Conservation (phyloP, 208 protist species). For the Spongospora subterranea region DNA sequence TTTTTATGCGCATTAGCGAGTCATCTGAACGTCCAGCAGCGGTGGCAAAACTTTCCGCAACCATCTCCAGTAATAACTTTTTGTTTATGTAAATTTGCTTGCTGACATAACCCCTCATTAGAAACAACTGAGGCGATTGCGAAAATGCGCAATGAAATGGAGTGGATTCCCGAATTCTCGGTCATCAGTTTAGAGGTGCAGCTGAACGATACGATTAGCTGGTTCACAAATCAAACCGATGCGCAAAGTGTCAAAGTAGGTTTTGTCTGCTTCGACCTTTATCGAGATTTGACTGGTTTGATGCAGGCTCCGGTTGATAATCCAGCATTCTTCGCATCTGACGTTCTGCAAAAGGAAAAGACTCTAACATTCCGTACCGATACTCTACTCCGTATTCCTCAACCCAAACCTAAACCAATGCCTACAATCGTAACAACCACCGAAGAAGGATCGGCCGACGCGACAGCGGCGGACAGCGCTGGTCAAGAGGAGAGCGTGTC, state of each 20-base stretch:
- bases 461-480: background rate
- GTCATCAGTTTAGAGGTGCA: background rate
- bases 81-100: background rate
- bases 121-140: background rate
- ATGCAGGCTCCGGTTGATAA: background rate
- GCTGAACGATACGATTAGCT: background rate
- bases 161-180: background rate
- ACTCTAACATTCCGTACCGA: background rate
- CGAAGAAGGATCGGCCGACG: background rate
- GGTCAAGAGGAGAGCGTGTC: background rate
- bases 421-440: background rate
- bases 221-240: background rate
- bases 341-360: background rate
- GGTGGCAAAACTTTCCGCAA: background rate
- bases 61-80: background rate
- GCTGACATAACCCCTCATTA: background rate
- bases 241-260: background rate
- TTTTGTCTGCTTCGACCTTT: background rate
- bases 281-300: background rate
- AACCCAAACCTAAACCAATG: slow-evolving; percentile 8
- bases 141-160: slow-evolving; percentile 23
- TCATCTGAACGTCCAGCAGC: background rate
- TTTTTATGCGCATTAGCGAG: slow-evolving; percentile 7
- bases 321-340: background rate
- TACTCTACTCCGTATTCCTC: background rate